Base-by-base conservation (phyloP, 2,329 filamentous ascomycete species). In the Neonectria faginata region DNA sequence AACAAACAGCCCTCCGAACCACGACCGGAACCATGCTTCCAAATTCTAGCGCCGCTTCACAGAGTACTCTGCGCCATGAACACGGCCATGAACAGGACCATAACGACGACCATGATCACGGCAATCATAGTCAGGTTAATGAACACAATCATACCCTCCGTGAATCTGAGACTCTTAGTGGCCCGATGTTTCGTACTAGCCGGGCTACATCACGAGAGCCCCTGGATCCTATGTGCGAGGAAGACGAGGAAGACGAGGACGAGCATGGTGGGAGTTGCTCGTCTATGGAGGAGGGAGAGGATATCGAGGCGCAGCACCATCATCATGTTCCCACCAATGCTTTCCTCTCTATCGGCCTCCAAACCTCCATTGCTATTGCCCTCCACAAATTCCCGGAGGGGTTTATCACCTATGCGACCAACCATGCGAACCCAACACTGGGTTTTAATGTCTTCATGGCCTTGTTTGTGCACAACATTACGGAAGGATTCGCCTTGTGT, bases 401-500 rank as follows among this genome's bases (percentile, higher is more conserved):
- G 22, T 91, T 91, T 77, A 91, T 99, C 71, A 98, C 95, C 1
- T 99, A 97, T 77, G 95, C 96, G 10, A 97, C 96, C 10, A 99
- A 98, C 79, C 96, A 99, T 76, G 95, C 94, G 12, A 98, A 94
- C 77, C 94, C 96, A 0, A 84, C 87, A 0, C 88, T 99, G 0
- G 96, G 96, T 20, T 89, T 97, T 79, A 92, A 92, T 57, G 93
- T 99, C 59, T 99, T 99, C 81, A 88, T 98, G 78, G 95, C 96
- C 0, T 86, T 99, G 8, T 97, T 97, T 76, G 95, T 99, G 64
- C 96, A 99, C 85, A 99, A 98, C 81, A 97, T 99, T 74, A 94
- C 93, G 29, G 96, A 99, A 81, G 96, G 96, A 2, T 98, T 98
- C 76, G 93, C 94, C 66, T 91, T 99, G 86, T 93, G 94, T 0